Evolutionary conservation across 805 yeast genomes (phyloP), one percentile per base, ranked within the genome.

Genomic region (Torulaspora delbrueckii): DNA sequence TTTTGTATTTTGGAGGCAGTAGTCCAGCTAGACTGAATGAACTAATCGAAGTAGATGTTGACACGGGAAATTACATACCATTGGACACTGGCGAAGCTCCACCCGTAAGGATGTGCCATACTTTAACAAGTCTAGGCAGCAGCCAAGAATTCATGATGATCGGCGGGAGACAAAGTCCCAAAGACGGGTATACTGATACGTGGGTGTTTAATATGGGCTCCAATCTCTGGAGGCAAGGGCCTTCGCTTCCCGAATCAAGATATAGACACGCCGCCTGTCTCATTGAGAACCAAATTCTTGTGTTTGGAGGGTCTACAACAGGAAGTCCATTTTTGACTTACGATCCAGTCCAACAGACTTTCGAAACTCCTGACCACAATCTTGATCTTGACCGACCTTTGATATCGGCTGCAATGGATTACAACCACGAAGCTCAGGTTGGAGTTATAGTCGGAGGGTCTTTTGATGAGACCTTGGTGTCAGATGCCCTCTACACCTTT

Each of bases 161-260:
- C 27, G 95, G 93, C 2, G 95, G 95, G 3, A 72, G 95, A 49
- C 64, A 73, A 2, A 72, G 79, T 1, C 95, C 95, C 0, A 73
- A 75, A 2, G 59, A 62, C 8, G 65, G 70, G 0, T 58, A 77
- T 19, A 25, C 54, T 4, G 82, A 78, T 39, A 57, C 67, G 25
- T 78, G 80, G 79, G 41, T 61, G 3, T 56, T 73, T 4, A 32
- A 47, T 39, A 13, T 30, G 8, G 32, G 28, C 2, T 28, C 40
- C 2, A 34, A 40, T 4, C 24, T 37, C 30, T 83, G 88, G 88
- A 42, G 35, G 1, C 45, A 57, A 36, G 49, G 66, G 1, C 58
- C 59, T 0, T 57, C 65, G 6, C 50, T 83, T 27, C 77, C 79
- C 0, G 53, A 57, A 2, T 60, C 75, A 4, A 68, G 86, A 41